Evolutionary conservation across 2,329 filamentous ascomycete species (phyloP).

Genomic region (Polychaeton citri): DNA sequence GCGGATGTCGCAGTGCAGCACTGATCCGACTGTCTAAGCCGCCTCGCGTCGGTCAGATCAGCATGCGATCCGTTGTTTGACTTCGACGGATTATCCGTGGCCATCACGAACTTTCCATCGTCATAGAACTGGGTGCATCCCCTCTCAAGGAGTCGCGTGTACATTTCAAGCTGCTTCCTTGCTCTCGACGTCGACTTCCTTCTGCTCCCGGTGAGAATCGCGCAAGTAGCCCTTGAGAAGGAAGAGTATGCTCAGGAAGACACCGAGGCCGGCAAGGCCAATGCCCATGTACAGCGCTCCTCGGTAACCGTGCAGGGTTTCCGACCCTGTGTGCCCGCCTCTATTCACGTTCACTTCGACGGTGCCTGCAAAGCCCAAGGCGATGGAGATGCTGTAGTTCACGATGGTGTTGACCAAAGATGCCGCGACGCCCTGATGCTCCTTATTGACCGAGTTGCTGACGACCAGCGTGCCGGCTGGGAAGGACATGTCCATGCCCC

Average conservation of each 20-base stretch:
- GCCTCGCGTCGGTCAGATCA: too few species aligned
- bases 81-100: too few species aligned
- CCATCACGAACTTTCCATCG: too few species aligned
- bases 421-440: conserved; percentile 39
- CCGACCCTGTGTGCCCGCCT: conserved; percentile 16
- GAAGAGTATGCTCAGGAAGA: conserved; percentile 16
- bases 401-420: conserved; percentile 43
- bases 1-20: too few species aligned
- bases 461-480: conserved; percentile 49
- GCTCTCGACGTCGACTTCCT: too few species aligned
- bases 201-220: too few species aligned
- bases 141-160: too few species aligned
- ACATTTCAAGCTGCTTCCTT: too few species aligned
- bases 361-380: conserved; percentile 52
- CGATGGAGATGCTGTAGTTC: conserved; percentile 49
- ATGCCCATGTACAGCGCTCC: conserved; percentile 29
- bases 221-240: conserved; percentile 4
- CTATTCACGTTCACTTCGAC: conserved; percentile 32
- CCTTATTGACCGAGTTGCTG: conserved; percentile 35
- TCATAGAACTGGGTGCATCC: too few species aligned
- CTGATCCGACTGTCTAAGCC: too few species aligned
- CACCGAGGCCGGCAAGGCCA: conserved; percentile 16
- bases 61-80: too few species aligned
- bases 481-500: conserved; percentile 52
- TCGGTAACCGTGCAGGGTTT: conserved; percentile 26